Evolutionary conservation across 2,329 filamentous ascomycete genomes (phyloP), one percentile per base, ranked within the genome.

Genomic region (Trichoderma oligosporum): DNA sequence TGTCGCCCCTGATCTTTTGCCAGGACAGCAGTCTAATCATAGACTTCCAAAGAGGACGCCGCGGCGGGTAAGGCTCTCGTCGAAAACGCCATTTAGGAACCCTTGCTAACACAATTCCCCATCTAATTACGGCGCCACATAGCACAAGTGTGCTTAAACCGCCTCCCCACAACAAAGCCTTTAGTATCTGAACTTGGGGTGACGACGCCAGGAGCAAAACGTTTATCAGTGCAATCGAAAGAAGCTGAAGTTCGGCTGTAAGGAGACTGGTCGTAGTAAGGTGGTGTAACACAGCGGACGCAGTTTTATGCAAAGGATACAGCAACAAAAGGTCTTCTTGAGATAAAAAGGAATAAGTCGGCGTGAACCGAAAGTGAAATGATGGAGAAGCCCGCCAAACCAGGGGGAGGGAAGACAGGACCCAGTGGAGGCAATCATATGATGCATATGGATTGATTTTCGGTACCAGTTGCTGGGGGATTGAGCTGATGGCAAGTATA

Each of bases 1-100:
- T 25, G 38, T 75, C 72, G 18, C 72, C 64, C 18, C 74, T 79
- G 53, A 85, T 68, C 31, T 73, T 76, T 41, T 76, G 73, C 66
- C 79, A 79, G 0, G 79, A 71, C 58, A 80, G 58, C 63, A 61
- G 73, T 63, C 62, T 77, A 66, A 57, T 74, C 69, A 64, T 72
- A 53, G 60, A 73, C 71, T 64, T 78, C 66, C 62, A 76, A 52
- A 63, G 69, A 61, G 65, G 33, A 67, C 60, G 57, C 72, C 70
- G 63, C 73, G 71, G 56, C 65, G 27, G 67, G 68, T 1, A 74
- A 70, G 16, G 78, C 74, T 54, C 36, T 56, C 85, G 83, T 64
- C 84, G 82, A 65, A 97, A 92, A 41, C 92, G 88, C 91, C 93
- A 97, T 65, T 85, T 91, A 2, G 94, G 94, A 16, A 97, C 89